Evolutionary conservation across 2,329 filamentous ascomycete genomes (phyloP).

Genomic region (Aplosporella prunicola): DNA sequence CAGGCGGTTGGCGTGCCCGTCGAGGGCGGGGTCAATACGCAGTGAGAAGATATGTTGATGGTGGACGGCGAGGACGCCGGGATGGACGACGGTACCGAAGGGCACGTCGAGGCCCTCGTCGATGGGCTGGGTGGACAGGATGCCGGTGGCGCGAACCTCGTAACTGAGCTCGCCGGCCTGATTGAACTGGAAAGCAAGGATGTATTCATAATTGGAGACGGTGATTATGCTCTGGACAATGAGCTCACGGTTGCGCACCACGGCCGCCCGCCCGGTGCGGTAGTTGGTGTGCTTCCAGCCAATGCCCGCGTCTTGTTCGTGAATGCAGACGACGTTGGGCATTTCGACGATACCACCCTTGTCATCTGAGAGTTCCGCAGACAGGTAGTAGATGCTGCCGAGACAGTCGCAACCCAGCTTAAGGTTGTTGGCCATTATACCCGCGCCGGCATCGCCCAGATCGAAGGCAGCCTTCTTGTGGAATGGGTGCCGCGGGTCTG

Average conservation of each 20-base stretch:
- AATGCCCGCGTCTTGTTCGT: conserved; percentile 61
- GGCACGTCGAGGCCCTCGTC: conserved; percentile 55
- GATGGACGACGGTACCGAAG: conserved; percentile 60
- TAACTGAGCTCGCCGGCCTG: conserved; percentile 59
- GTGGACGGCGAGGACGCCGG: conserved; percentile 58
- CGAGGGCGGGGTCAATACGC: conserved; percentile 39
- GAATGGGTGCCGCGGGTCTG: conserved; percentile 57
- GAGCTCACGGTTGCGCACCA: conserved; percentile 54
- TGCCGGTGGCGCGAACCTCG: conserved; percentile 60
- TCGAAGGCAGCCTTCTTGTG: conserved; percentile 64
- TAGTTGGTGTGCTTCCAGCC: conserved; percentile 67
- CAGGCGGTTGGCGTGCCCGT: conserved; percentile 37
- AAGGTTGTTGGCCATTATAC: conserved; percentile 59
- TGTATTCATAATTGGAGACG: conserved; percentile 65
- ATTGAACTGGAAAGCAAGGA: conserved; percentile 62
- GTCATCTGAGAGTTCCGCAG: conserved; percentile 48
- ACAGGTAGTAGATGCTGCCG: conserved; percentile 60
- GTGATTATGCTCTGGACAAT: conserved; percentile 63
- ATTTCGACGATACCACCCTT: conserved; percentile 50
- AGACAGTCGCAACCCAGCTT: conserved; percentile 62
- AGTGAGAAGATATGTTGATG: conserved; percentile 67
- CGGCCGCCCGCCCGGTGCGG: conserved; percentile 53
- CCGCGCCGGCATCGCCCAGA: conserved; percentile 56
- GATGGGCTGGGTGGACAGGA: conserved; percentile 58
- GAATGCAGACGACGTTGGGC: conserved; percentile 60